A percentile compares a stretch with the other conserved stretches of the same genome.
These are phyloP conservation scores for Xerophyta viscosa DNA, from an alignment of 106 monocot genomes.

Conservation along the genomic window DNA sequence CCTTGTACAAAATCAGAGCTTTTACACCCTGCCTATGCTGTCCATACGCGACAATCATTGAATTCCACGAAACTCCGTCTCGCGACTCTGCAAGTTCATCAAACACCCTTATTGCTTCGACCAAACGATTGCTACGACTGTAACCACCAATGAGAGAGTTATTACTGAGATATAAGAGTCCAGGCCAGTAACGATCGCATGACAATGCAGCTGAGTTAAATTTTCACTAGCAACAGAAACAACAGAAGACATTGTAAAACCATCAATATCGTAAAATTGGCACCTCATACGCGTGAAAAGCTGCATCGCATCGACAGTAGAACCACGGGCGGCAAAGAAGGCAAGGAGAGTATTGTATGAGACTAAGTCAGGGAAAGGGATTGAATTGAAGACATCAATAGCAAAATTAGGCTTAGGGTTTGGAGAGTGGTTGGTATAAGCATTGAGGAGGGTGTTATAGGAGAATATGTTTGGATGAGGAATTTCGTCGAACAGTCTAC, in stretches of 20 bases:
- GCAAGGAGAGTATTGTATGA: slow-evolving; percentile 71
- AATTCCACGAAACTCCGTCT: slow-evolving; percentile 71
- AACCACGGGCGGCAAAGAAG: slow-evolving; percentile 18
- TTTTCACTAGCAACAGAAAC: slow-evolving; percentile 15
- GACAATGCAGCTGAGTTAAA: slow-evolving; percentile 29
- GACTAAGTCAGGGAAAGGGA: slow-evolving; percentile 55
- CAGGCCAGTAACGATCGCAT: slow-evolving; percentile 32
- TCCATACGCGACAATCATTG: slow-evolving; percentile 79
- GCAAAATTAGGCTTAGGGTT: slow-evolving; percentile 14
- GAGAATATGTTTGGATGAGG: slow-evolving; percentile 62
- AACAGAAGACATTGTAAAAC: slow-evolving; percentile 49
- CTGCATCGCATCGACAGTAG: slow-evolving; percentile 6
- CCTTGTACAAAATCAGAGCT: slow-evolving; percentile 32
- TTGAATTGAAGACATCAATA: slow-evolving; percentile 20
- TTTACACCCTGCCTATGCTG: slow-evolving; percentile 37
- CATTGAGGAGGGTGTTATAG: slow-evolving; percentile 68
- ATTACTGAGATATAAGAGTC: slow-evolving; percentile 31
- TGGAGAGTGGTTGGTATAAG: slow-evolving; percentile 19
- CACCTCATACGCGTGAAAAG: slow-evolving; percentile 34
- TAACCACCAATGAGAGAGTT: slow-evolving; percentile 49
- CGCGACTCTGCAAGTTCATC: not conserved
- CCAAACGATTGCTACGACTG: slow-evolving; percentile 23
- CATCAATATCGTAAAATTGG: slow-evolving; percentile 15
- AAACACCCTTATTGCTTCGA: not conserved
- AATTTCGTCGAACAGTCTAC: slow-evolving; percentile 57